Conservation (phyloP, 805 yeast species). For the Sugiyamaella lignohabitans region DNA sequence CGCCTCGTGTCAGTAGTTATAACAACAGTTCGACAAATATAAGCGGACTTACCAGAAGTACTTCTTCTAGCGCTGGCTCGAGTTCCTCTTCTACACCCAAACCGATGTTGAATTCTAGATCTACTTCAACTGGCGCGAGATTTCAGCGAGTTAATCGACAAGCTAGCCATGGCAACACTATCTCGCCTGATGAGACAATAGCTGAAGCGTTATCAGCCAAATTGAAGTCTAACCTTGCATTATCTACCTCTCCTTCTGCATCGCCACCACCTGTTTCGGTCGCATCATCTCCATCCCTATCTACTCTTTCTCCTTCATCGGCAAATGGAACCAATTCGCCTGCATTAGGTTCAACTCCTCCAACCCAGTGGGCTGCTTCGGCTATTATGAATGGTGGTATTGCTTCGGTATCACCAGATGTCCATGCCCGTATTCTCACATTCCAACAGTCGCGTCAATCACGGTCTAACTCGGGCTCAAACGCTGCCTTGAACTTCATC, state of each 20-base stretch:
- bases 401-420: conserved; percentile 44
- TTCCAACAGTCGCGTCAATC: conserved; percentile 75
- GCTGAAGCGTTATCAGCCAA: background rate
- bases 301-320: background rate
- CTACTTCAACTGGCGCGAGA: background rate
- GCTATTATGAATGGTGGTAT: background rate
- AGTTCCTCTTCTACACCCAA: background rate
- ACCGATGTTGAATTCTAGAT: background rate
- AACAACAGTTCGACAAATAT: background rate
- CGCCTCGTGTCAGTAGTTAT: too few species aligned
- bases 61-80: background rate
- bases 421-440: conserved; percentile 81
- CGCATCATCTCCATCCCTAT: background rate
- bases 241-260: background rate
- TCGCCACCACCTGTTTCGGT: background rate
- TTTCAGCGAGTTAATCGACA: background rate
- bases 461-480: conserved; percentile 33
- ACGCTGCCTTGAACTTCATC: conserved; percentile 16
- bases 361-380: background rate
- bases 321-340: background rate
- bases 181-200: background rate
- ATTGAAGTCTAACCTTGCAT: background rate
- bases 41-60: background rate
- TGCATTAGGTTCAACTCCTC: background rate
- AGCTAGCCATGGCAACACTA: too few species aligned